phyloP scores from a whole-genome alignment of 2,329 filamentous ascomycete species.

The Ilyonectria robusta region DNA sequence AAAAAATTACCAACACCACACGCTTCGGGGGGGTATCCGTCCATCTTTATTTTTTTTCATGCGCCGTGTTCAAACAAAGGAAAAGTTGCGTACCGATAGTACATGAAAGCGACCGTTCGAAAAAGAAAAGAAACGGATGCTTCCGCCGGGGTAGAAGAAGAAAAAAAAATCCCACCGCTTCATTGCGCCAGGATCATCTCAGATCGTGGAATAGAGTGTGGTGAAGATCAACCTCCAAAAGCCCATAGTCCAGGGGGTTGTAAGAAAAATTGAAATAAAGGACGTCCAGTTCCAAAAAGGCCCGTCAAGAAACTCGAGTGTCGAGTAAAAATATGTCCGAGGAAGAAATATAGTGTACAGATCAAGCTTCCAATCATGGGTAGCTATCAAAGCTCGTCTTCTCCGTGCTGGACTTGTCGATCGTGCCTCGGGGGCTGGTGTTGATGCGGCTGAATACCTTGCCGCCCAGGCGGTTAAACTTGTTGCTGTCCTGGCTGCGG shows the following conservation, averaged over 20 bases:
- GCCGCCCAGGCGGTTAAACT: constrained; percentile 69
- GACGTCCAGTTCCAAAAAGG: neutral
- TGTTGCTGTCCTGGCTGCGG: constrained; percentile 60
- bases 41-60: constrained; percentile 51
- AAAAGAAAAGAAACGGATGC: constrained; percentile 31
- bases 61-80: constrained; percentile 47
- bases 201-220: constrained; percentile 25
- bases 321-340: constrained; percentile 40
- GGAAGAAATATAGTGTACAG: constrained; percentile 40
- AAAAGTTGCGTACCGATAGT: constrained; percentile 40
- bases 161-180: constrained; percentile 34
- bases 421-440: constrained; percentile 66
- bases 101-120: constrained; percentile 39
- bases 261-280: neutral
- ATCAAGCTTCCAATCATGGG: constrained; percentile 36
- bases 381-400: constrained; percentile 62
- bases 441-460: constrained; percentile 71
- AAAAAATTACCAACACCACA: constrained; percentile 46
- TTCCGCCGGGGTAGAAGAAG: constrained; percentile 32
- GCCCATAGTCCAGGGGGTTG: constrained; percentile 1
- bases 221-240: neutral
- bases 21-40: constrained; percentile 50
- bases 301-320: neutral
- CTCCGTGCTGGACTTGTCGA: constrained; percentile 67
- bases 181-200: constrained; percentile 28